Evolutionary conservation across 1,284 basidiomycete genomes (phyloP).

Genomic region (Trametes sp.): DNA sequence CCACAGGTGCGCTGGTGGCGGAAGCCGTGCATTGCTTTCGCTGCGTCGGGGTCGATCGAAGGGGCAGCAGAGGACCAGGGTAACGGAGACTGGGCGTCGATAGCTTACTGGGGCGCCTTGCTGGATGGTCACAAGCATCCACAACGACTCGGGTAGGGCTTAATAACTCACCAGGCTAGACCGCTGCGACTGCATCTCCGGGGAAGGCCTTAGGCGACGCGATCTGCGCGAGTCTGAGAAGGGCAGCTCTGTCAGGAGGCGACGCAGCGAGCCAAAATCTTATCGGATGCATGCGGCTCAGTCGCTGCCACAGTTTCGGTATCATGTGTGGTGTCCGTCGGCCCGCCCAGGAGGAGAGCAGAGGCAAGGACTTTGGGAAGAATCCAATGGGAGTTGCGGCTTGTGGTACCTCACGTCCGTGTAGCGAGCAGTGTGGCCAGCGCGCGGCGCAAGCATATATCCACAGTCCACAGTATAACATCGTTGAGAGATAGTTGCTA

Average conservation of each 20-base stretch:
- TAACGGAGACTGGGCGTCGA: slow-evolving; percentile 25
- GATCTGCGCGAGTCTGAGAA: slow-evolving; percentile 28
- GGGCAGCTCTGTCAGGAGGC: slow-evolving; percentile 12
- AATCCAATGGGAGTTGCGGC: background rate
- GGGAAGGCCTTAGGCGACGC: slow-evolving; percentile 18
- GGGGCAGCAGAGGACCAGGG: slow-evolving; percentile 28
- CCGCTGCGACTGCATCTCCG: slow-evolving; percentile 20
- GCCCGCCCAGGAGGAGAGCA: slow-evolving; percentile 1
- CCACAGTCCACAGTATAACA: background rate
- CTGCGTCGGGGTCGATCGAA: slow-evolving; percentile 19
- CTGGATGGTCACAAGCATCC: slow-evolving; percentile 28
- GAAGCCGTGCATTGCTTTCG: slow-evolving; percentile 10
- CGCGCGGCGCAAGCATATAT: too few species aligned
- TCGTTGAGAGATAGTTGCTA: background rate
- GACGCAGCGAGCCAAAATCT: slow-evolving; percentile 19
- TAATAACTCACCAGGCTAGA: slow-evolving; percentile 30
- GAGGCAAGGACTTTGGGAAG: background rate
- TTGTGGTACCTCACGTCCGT: too few species aligned
- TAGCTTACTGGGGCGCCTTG: slow-evolving; percentile 16
- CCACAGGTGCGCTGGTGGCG: slow-evolving; percentile 12
- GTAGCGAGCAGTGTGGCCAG: too few species aligned
- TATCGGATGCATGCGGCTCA: slow-evolving; percentile 16
- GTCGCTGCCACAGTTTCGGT: slow-evolving; percentile 1
- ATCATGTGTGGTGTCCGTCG: background rate
- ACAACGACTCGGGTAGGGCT: slow-evolving; percentile 28